phyloP scores from a whole-genome alignment of 2,329 filamentous ascomycete species.

The Fusarium brachygibbosum region DNA sequence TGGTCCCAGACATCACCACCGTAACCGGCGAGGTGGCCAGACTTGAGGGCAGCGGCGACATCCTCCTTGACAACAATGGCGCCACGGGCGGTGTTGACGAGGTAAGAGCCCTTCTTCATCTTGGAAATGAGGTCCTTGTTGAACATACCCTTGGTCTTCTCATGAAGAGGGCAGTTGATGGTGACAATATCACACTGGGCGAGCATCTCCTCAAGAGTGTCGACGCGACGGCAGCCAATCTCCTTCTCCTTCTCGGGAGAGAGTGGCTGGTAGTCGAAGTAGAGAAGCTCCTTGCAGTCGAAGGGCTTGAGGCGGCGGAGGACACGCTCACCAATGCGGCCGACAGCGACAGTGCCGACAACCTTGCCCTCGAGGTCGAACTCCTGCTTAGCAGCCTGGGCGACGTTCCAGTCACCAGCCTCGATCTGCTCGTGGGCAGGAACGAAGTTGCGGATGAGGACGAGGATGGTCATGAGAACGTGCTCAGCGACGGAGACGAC shows the following conservation, averaged over 20 bases:
- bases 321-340: constrained; percentile 98
- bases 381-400: constrained; percentile 96
- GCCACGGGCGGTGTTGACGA: constrained; percentile 98
- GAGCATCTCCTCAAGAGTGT: constrained; percentile 92
- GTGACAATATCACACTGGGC: constrained; percentile 96
- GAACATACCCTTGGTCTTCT: constrained; percentile 96
- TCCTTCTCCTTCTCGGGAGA: constrained; percentile 88
- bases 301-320: constrained; percentile 96
- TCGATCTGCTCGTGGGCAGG: constrained; percentile 95
- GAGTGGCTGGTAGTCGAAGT: constrained; percentile 99
- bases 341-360: constrained; percentile 96
- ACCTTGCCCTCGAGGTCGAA: constrained; percentile 98
- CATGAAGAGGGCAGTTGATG: constrained; percentile 99
- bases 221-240: constrained; percentile 93
- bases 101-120: constrained; percentile 99
- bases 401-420: constrained; percentile 93
- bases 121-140: constrained; percentile 98
- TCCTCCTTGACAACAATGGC: constrained; percentile 99
- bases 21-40: constrained; percentile 90
- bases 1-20: constrained; percentile 96
- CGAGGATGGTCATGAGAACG: constrained; percentile 98
- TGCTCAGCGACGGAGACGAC: constrained; percentile 99
- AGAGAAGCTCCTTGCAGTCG: constrained; percentile 99
- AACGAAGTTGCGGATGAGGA: constrained; percentile 97
- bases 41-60: constrained; percentile 92